These are phyloP conservation scores for Cydonia oblonga DNA, from an alignment of 331 rosid genomes.

Conservation along the genomic window DNA sequence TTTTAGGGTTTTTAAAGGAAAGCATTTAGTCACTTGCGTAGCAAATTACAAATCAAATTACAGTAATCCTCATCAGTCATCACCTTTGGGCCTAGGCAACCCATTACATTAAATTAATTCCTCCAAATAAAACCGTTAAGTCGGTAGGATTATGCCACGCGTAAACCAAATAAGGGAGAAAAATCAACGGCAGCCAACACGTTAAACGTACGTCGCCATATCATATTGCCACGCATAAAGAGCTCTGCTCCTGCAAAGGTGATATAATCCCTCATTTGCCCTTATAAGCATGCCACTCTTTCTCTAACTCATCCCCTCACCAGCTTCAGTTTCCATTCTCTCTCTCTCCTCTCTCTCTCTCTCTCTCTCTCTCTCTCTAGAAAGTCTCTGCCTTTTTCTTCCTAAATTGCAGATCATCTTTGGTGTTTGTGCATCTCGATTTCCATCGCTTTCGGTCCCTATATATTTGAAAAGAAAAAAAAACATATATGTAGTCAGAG, in stretches of 20 bases:
- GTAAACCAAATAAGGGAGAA: background rate
- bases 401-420: background rate
- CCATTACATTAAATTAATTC: background rate
- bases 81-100: background rate
- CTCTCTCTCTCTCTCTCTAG: background rate
- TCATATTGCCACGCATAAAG: constrained; percentile 5
- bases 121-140: constrained; percentile 13
- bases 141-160: constrained; percentile 19
- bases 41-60: too few relatives aligned
- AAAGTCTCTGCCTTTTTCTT: background rate
- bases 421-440: background rate
- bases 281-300: background rate
- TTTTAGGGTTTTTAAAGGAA: too few relatives aligned
- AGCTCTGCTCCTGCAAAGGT: constrained; percentile 5
- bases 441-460: background rate
- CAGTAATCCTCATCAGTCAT: too few relatives aligned
- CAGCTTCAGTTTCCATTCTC: background rate
- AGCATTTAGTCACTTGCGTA: too few relatives aligned
- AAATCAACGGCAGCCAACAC: background rate
- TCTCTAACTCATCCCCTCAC: background rate
- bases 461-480: background rate
- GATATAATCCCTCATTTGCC: background rate
- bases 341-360: background rate
- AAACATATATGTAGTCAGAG: background rate
- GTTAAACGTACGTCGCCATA: background rate